A percentile compares a stretch with the other conserved stretches of the same genome.
Evolutionary conservation across 352 stramenopile species (phyloP).

Genomic region (Phytopythium helicoides): DNA sequence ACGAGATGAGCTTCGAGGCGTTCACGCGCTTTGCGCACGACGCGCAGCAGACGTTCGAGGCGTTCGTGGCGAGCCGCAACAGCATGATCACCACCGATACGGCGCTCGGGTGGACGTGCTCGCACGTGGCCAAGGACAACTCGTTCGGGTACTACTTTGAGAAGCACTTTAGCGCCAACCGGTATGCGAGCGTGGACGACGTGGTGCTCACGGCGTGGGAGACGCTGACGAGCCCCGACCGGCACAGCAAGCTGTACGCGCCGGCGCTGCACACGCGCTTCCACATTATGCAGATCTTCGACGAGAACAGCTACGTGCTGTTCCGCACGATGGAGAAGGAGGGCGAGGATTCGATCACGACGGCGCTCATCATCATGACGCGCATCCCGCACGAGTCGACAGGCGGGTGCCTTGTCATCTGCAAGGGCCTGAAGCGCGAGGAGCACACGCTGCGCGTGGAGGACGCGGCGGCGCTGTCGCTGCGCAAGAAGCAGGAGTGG

Average conservation of each 20-base stretch:
- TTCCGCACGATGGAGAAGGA: slow-evolving; percentile 62
- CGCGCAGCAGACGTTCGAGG: slow-evolving; percentile 35
- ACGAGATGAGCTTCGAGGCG: slow-evolving; percentile 55
- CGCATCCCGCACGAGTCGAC: slow-evolving; percentile 36
- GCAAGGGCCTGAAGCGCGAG: slow-evolving; percentile 46
- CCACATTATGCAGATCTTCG: slow-evolving; percentile 56
- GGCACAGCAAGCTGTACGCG: slow-evolving; percentile 50
- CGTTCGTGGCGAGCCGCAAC: slow-evolving; percentile 34
- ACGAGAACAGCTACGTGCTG: slow-evolving; percentile 48
- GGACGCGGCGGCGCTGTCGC: slow-evolving; percentile 36
- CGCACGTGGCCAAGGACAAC: slow-evolving; percentile 44
- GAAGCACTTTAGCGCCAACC: slow-evolving; percentile 29
- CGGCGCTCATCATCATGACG: slow-evolving; percentile 54
- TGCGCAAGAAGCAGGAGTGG: slow-evolving; percentile 56
- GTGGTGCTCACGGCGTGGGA: slow-evolving; percentile 38
- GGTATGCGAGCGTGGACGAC: slow-evolving; percentile 17
- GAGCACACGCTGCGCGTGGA: slow-evolving; percentile 48
- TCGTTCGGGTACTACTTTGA: slow-evolving; percentile 58
- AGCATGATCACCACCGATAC: slow-evolving; percentile 48
- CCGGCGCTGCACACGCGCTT: slow-evolving; percentile 49
- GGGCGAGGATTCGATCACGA: slow-evolving; percentile 55
- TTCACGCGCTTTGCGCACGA: slow-evolving; percentile 45
- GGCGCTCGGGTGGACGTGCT: slow-evolving; percentile 49
- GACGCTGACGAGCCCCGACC: slow-evolving; percentile 38
- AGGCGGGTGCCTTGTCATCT: slow-evolving; percentile 45